Evolutionary conservation across 2,329 filamentous ascomycete genomes (phyloP).

Genomic region (Zasmidium cellare): DNA sequence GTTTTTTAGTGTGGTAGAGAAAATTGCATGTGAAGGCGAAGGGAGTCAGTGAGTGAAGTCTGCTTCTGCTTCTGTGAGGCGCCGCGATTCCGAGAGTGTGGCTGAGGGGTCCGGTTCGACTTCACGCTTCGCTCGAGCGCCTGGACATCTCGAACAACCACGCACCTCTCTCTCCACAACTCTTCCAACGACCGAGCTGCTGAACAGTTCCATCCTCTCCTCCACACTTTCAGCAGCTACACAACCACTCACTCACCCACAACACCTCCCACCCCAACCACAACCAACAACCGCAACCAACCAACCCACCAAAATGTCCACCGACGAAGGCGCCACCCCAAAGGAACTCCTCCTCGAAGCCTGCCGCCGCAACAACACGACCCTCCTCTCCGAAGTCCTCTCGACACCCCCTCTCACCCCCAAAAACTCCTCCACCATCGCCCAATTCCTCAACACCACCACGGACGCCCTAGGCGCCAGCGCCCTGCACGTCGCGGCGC

Average conservation of each 20-base stretch:
- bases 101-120: neutral
- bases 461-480: constrained; percentile 85
- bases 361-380: constrained; percentile 87
- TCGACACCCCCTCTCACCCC: constrained; percentile 48
- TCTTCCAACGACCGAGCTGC: neutral
- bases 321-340: constrained; percentile 73
- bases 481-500: constrained; percentile 84
- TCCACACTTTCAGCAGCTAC: too few species aligned
- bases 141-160: too few species aligned
- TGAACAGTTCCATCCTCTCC: neutral
- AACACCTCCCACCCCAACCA: neutral
- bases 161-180: too few species aligned
- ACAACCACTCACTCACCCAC: constrained; percentile 1
- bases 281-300: constrained; percentile 23
- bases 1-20: neutral
- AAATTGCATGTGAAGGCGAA: constrained; percentile 5
- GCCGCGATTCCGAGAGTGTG: neutral
- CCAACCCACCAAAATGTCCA: too few species aligned
- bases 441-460: constrained; percentile 79
- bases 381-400: constrained; percentile 77
- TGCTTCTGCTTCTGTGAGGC: neutral
- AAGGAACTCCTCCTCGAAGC: constrained; percentile 88
- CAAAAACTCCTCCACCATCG: constrained; percentile 62
- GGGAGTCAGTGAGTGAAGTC: constrained; percentile 6
- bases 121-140: neutral